Conservation (phyloP, 768 basidiomycete genomes). For the Lentinula boryana region DNA sequence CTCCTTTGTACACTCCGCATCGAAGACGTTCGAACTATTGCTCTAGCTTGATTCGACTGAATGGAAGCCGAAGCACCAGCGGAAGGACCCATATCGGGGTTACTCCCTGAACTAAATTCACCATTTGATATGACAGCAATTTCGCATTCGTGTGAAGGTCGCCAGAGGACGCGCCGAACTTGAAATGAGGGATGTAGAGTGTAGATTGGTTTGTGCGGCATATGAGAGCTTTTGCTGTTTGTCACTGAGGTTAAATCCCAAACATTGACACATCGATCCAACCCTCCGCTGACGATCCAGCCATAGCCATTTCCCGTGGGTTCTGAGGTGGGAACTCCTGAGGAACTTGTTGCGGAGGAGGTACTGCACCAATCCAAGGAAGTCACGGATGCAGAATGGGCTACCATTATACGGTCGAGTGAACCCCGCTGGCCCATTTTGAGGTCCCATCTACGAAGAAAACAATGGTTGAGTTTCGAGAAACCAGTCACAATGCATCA, state of each 20-base stretch:
- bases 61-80: slow-evolving; percentile 9
- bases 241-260: slow-evolving; percentile 9
- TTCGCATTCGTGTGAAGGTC: slow-evolving; percentile 72
- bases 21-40: slow-evolving; percentile 6
- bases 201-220: slow-evolving; percentile 61
- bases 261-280: slow-evolving; percentile 78
- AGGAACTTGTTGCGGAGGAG: slow-evolving; percentile 16
- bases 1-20: background rate
- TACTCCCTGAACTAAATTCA: slow-evolving; percentile 40
- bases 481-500: background rate
- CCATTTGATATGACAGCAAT: slow-evolving; percentile 67
- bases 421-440: slow-evolving; percentile 71
- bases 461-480: background rate
- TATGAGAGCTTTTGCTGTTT: slow-evolving; percentile 31
- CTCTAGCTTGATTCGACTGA: slow-evolving; percentile 16
- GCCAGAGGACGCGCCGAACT: slow-evolving; percentile 69
- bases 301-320: slow-evolving; percentile 36
- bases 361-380: slow-evolving; percentile 65
- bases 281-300: slow-evolving; percentile 76
- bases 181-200: slow-evolving; percentile 71
- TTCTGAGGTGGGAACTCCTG: slow-evolving; percentile 15
- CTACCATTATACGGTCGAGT: slow-evolving; percentile 66
- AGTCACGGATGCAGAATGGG: slow-evolving; percentile 68
- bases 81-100: slow-evolving; percentile 16
- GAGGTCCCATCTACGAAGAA: slow-evolving; percentile 60